These are phyloP conservation scores for Lactarius akahatsu DNA, from an alignment of 768 basidiomycete species.

Conservation along the genomic window DNA sequence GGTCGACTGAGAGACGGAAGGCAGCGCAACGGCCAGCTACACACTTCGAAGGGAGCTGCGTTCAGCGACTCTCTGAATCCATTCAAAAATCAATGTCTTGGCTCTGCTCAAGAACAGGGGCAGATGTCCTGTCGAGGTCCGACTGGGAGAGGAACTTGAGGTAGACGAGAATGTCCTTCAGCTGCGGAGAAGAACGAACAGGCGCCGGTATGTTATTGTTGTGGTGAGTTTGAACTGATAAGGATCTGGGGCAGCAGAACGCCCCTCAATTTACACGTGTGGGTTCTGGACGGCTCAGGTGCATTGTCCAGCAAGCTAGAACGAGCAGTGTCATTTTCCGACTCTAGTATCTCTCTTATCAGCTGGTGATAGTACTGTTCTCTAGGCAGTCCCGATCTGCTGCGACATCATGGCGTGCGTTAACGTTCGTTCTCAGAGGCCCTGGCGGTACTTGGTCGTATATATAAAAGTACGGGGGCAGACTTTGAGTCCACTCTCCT, in stretches of 20 bases:
- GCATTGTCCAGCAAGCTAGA: background rate
- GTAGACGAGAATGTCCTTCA: background rate
- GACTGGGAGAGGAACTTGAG: background rate
- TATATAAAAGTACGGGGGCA: no score
- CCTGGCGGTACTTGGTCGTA: no score
- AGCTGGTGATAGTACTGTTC: no score
- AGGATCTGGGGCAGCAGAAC: background rate
- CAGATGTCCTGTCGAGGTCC: background rate
- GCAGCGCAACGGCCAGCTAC: background rate
- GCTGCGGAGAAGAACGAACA: background rate
- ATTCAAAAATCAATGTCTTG: no score
- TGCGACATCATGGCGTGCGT: no score
- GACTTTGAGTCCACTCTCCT: no score
- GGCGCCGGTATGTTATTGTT: background rate
- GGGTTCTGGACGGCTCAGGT: background rate
- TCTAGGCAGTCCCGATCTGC: no score
- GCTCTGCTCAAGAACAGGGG: no score
- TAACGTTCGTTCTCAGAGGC: no score
- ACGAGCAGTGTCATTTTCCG: background rate
- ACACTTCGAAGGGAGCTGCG: background rate
- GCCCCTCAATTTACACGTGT: background rate
- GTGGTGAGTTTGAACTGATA: background rate
- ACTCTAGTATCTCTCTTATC: background rate
- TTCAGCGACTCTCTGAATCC: no score
- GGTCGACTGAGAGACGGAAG: background rate